These are phyloP conservation scores for Gracilariopsis chorda DNA, from an alignment of 23 red algal genomes.

Conservation along the genomic window DNA sequence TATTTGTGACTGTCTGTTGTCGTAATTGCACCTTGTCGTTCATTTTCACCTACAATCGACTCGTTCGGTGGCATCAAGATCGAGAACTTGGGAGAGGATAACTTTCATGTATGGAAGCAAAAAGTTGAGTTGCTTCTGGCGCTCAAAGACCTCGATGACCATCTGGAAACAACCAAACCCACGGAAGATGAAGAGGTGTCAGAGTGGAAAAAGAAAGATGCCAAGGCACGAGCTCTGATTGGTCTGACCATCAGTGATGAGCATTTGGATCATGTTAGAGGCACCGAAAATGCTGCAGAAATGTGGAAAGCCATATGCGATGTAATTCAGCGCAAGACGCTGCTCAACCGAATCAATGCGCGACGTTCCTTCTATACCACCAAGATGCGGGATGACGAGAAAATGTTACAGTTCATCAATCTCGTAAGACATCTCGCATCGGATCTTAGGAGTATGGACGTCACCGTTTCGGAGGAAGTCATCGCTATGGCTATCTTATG, in stretches of 20 bases:
- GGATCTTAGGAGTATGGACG: slow-evolving; percentile 12
- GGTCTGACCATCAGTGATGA: slow-evolving; percentile 23
- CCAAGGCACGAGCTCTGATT: slow-evolving; percentile 34
- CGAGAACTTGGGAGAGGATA: slow-evolving; percentile 9
- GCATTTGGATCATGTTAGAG: slow-evolving; percentile 29
- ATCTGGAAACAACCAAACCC: not conserved
- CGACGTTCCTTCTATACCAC: slow-evolving; percentile 23
- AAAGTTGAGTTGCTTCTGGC: slow-evolving; percentile 30
- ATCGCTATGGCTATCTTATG: slow-evolving; percentile 23
- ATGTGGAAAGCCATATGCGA: slow-evolving; percentile 43
- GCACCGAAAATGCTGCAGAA: slow-evolving; percentile 10
- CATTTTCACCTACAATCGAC: not conserved
- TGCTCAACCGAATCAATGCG: slow-evolving; percentile 22
- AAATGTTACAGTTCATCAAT: slow-evolving; percentile 48
- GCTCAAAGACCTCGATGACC: slow-evolving; percentile 29
- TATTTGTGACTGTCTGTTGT: not conserved
- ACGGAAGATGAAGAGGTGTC: slow-evolving; percentile 9
- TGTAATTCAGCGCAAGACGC: slow-evolving; percentile 18
- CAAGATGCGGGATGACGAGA: slow-evolving; percentile 31
- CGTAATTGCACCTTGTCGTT: not conserved
- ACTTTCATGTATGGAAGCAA: slow-evolving; percentile 44
- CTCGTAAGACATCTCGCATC: not conserved
- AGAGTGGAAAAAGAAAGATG: slow-evolving; percentile 30
- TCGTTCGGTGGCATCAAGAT: not conserved
- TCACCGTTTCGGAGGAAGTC: slow-evolving; percentile 8